Evolutionary conservation across 2,329 filamentous ascomycete species (phyloP).

Genomic region (Pyrenochaeta sp.): DNA sequence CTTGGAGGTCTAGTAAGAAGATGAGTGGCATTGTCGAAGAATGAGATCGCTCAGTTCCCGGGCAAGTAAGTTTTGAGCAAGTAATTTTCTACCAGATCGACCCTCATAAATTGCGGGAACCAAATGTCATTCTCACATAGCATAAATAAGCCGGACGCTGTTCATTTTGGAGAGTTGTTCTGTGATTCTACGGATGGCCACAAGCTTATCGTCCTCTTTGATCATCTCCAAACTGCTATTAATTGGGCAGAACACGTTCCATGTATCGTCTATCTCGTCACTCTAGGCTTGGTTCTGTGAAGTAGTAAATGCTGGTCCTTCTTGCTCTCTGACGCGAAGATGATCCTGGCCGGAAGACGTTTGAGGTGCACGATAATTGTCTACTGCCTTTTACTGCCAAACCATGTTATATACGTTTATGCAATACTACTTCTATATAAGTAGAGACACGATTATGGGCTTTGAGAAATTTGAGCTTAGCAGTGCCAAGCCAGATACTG

Average conservation of each 20-base stretch:
- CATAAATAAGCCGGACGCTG: background rate
- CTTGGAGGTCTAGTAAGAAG: background rate
- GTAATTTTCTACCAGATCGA: background rate
- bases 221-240: background rate
- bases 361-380: background rate
- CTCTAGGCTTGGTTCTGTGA: background rate
- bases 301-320: background rate
- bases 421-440: too few species aligned
- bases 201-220: background rate
- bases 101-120: background rate
- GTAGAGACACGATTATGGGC: too few species aligned
- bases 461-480: too few species aligned
- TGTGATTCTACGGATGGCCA: conserved; percentile 1
- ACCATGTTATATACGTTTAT: too few species aligned
- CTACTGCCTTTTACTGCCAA: too few species aligned
- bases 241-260: background rate
- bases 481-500: too few species aligned
- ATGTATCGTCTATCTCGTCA: background rate
- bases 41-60: conserved; percentile 2
- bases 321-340: background rate
- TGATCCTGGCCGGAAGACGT: background rate
- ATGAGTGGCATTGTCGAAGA: background rate
- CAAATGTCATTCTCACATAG: conserved; percentile 1
- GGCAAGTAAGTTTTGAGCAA: background rate
- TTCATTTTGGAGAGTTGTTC: background rate